Conservation (phyloP, 176 grass and related monocot genomes). For the Oryza australiensis region DNA sequence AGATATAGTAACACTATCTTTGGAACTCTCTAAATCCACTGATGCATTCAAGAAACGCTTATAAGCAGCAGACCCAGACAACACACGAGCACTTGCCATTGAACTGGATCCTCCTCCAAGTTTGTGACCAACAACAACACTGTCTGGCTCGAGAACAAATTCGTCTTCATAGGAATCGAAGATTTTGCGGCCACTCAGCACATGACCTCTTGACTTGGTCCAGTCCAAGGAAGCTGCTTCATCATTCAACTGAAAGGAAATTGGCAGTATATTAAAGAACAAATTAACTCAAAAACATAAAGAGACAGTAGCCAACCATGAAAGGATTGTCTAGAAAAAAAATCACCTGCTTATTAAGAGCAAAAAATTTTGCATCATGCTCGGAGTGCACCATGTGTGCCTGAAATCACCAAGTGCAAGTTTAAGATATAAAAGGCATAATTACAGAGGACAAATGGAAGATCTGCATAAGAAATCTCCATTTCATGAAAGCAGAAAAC, state of each 20-base stretch:
- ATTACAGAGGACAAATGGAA: slow-evolving; percentile 14
- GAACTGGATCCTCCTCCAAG: slow-evolving; percentile 64
- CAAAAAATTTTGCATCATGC: slow-evolving; percentile 92
- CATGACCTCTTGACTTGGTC: slow-evolving; percentile 88
- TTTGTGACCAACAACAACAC: slow-evolving; percentile 43
- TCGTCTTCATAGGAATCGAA: slow-evolving; percentile 68
- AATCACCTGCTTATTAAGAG: slow-evolving; percentile 85
- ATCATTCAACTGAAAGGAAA: slow-evolving; percentile 75
- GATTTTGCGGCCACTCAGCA: slow-evolving; percentile 61
- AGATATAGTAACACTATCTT: slow-evolving; percentile 17
- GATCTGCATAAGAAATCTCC: neutral
- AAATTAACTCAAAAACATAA: slow-evolving; percentile 10
- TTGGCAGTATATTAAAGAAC: slow-evolving; percentile 6
- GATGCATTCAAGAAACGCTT: slow-evolving; percentile 48
- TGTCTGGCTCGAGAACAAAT: slow-evolving; percentile 44
- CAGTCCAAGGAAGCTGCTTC: slow-evolving; percentile 82
- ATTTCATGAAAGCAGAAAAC: slow-evolving; percentile 23
- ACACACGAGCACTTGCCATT: slow-evolving; percentile 50
- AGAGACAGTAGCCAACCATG: neutral
- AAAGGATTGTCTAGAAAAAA: neutral
- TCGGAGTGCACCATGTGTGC: slow-evolving; percentile 95
- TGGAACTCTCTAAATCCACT: slow-evolving; percentile 23
- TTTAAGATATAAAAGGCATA: slow-evolving; percentile 13
- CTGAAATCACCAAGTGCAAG: slow-evolving; percentile 48
- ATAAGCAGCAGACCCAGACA: slow-evolving; percentile 77